Percentiles rank a stretch among this genome's conserved stretches.
Evolutionary conservation across 495 filamentous ascomycete genomes (phyloP).

Genomic region (Aspergillus panamensis): DNA sequence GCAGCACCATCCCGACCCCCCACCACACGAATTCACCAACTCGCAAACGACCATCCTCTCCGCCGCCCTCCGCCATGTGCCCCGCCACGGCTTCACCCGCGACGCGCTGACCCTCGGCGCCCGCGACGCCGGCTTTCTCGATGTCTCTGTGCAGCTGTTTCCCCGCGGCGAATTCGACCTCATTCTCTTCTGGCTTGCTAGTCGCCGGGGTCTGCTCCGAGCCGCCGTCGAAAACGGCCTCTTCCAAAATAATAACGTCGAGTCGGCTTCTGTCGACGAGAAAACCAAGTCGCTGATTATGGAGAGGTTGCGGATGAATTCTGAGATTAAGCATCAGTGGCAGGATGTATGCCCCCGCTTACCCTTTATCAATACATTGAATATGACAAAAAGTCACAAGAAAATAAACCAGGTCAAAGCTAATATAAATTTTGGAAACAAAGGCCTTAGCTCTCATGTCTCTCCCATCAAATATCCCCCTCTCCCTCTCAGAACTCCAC

Average conservation of each 20-base stretch:
- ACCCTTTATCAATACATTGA: not conserved
- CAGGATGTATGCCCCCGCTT: constrained; percentile 63
- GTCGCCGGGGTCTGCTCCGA: constrained; percentile 56
- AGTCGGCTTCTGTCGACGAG: constrained; percentile 40
- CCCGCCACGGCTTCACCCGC: constrained; percentile 73
- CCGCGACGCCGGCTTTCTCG: constrained; percentile 77
- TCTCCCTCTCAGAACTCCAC: constrained; percentile 75
- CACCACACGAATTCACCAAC: constrained; percentile 56
- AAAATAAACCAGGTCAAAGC: not conserved
- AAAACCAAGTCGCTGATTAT: constrained; percentile 64
- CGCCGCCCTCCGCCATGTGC: constrained; percentile 74
- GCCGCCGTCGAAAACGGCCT: constrained; percentile 45
- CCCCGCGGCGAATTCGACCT: constrained; percentile 76
- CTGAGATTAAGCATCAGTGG: constrained; percentile 66
- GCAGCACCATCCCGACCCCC: constrained; percentile 55
- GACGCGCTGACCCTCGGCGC: constrained; percentile 71
- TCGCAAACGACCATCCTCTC: constrained; percentile 76
- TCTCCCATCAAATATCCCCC: constrained; percentile 66
- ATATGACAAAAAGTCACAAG: not conserved
- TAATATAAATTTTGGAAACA: constrained; percentile 6
- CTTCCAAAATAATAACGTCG: constrained; percentile 21
- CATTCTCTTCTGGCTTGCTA: constrained; percentile 76
- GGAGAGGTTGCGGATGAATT: constrained; percentile 70
- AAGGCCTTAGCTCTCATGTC: constrained; percentile 90
- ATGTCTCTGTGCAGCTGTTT: constrained; percentile 78